phyloP scores from a whole-genome alignment of 345 rosid species.

The Arabis alpina region DNA sequence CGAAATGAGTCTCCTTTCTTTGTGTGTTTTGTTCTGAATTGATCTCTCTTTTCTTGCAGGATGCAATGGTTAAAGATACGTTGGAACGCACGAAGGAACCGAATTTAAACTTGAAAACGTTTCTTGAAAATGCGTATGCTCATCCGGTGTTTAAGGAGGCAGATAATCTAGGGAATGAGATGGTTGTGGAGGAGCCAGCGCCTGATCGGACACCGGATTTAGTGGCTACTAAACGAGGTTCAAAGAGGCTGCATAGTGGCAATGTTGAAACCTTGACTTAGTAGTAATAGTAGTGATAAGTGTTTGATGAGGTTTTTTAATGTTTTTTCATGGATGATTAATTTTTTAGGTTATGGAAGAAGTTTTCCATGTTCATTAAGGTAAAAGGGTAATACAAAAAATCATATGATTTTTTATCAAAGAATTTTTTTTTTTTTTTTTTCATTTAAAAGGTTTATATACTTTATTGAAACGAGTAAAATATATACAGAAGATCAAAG shows the following conservation, averaged over 20 bases:
- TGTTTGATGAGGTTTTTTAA: not conserved
- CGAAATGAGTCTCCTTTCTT: not conserved
- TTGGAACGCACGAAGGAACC: slow-evolving; percentile 82
- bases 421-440: too few relatives aligned
- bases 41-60: slow-evolving; percentile 45
- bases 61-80: slow-evolving; percentile 93
- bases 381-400: not conserved
- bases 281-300: not conserved
- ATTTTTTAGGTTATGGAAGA: slow-evolving; percentile 14
- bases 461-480: too few relatives aligned
- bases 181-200: slow-evolving; percentile 45
- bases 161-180: slow-evolving; percentile 49
- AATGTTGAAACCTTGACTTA: slow-evolving; percentile 39
- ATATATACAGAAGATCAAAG: too few relatives aligned
- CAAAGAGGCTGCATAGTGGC: slow-evolving; percentile 50
- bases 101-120: slow-evolving; percentile 72
- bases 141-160: slow-evolving; percentile 77
- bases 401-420: too few relatives aligned
- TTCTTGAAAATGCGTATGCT: slow-evolving; percentile 67
- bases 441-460: too few relatives aligned
- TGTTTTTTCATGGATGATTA: not conserved
- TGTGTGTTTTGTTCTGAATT: not conserved
- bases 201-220: slow-evolving; percentile 53
- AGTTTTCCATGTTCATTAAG: slow-evolving; percentile 5
- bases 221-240: slow-evolving; percentile 69